Conservation (phyloP, 2,329 filamentous ascomycete species). For the Colletotrichum plurivorum region DNA sequence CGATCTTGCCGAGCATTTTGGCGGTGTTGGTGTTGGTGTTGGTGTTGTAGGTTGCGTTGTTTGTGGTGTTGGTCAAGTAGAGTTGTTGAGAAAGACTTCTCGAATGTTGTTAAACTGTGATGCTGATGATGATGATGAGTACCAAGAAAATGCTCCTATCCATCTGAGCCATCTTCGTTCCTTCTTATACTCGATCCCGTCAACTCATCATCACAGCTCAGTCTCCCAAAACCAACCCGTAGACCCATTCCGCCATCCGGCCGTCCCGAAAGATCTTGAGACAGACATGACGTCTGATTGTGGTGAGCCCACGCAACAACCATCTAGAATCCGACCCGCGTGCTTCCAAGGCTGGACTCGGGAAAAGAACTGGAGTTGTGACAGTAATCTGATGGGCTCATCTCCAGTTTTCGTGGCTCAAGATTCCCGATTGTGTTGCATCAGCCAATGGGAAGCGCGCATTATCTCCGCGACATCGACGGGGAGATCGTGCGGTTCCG, state of each 20-base stretch:
- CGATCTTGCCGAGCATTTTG: conserved; percentile 71
- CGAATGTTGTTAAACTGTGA: neutral
- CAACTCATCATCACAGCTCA: neutral
- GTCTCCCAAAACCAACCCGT: neutral
- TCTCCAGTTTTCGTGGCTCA: conserved; percentile 5
- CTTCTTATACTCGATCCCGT: conserved; percentile 7
- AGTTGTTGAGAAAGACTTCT: neutral
- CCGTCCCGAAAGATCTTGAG: neutral
- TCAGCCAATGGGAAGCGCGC: conserved; percentile 3
- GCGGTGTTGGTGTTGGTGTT: neutral
- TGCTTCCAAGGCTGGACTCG: neutral
- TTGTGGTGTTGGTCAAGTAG: neutral
- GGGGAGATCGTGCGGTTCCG: conserved; percentile 17
- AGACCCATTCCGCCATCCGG: neutral
- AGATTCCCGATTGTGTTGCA: neutral
- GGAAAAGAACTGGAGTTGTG: conserved; percentile 9
- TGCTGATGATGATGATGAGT: neutral
- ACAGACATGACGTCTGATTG: conserved; percentile 15
- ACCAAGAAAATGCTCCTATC: neutral
- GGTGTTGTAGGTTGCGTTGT: neutral
- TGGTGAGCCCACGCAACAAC: neutral
- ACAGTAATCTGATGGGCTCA: conserved; percentile 13
- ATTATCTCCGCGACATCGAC: conserved; percentile 9
- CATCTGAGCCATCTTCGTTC: neutral
- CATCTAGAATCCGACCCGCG: neutral